phyloP scores from a whole-genome alignment of 2,329 filamentous ascomycete species.

The Fusarium acutatum region DNA sequence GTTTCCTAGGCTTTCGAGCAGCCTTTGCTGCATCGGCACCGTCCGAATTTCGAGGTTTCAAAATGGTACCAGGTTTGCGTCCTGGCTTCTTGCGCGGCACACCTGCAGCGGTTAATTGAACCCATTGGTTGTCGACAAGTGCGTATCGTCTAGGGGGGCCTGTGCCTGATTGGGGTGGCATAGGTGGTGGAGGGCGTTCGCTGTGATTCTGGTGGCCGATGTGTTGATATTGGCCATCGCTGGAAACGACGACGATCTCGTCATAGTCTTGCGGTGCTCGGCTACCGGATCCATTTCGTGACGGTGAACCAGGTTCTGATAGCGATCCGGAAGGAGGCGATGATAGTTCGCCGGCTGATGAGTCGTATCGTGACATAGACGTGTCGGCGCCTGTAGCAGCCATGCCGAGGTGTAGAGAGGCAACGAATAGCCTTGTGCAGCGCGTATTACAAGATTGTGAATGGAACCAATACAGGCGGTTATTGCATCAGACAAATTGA shows the following conservation, averaged over 20 bases:
- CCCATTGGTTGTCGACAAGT: conserved; percentile 51
- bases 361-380: conserved; percentile 54
- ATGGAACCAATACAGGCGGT: neutral
- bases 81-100: conserved; percentile 70
- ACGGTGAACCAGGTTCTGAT: conserved; percentile 59
- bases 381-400: conserved; percentile 43
- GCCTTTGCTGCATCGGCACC: conserved; percentile 54
- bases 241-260: conserved; percentile 57
- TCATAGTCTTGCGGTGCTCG: conserved; percentile 52
- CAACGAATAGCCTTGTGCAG: conserved; percentile 2
- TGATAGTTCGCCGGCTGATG: conserved; percentile 59
- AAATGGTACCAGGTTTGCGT: conserved; percentile 67
- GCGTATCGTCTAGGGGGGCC: conserved; percentile 46
- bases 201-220: conserved; percentile 31
- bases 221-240: conserved; percentile 42
- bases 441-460: conserved; percentile 7
- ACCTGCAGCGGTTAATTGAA: conserved; percentile 65
- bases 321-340: conserved; percentile 61
- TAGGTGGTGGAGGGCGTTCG: conserved; percentile 34
- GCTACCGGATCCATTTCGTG: conserved; percentile 44
- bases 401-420: conserved; percentile 35
- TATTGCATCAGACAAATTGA: neutral
- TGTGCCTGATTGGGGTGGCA: conserved; percentile 32
- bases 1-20: conserved; percentile 61
- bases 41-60: conserved; percentile 54